These are phyloP conservation scores for Brassica cretica DNA, from an alignment of 345 rosid species.

Conservation along the genomic window DNA sequence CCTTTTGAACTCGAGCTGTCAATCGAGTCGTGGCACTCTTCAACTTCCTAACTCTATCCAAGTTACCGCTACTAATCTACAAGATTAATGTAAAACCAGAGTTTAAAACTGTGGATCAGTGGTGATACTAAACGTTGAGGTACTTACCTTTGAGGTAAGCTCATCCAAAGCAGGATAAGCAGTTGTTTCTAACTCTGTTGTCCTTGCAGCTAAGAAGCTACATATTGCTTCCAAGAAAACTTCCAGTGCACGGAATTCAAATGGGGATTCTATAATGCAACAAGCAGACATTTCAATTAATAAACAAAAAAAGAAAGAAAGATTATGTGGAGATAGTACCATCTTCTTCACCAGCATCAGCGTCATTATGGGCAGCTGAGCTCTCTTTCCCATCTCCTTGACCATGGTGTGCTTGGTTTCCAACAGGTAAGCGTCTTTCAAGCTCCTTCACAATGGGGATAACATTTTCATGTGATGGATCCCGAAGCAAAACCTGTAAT, in stretches of 20 bases:
- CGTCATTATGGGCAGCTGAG: constrained; percentile 50
- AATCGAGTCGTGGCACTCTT: constrained; percentile 95
- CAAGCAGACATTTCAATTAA: constrained; percentile 20
- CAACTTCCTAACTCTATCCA: constrained; percentile 93
- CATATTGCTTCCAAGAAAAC: constrained; percentile 95
- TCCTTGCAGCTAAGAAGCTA: constrained; percentile 86
- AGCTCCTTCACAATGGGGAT: constrained; percentile 90
- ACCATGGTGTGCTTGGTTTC: constrained; percentile 39
- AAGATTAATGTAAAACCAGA: neutral
- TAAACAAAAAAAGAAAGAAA: neutral
- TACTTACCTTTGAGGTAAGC: constrained; percentile 75
- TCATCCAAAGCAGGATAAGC: constrained; percentile 97
- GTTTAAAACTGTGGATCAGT: constrained; percentile 1
- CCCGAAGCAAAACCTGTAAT: constrained; percentile 78
- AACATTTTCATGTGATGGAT: constrained; percentile 74
- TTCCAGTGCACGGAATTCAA: constrained; percentile 87
- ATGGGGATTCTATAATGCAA: constrained; percentile 67
- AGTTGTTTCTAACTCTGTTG: constrained; percentile 79
- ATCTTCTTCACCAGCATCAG: constrained; percentile 81
- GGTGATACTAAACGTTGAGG: neutral
- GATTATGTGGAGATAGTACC: constrained; percentile 47
- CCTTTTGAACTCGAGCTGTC: constrained; percentile 97
- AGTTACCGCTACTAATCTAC: constrained; percentile 90
- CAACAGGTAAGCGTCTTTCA: constrained; percentile 65
- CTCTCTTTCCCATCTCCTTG: constrained; percentile 55